Evolutionary conservation across 768 basidiomycete species (phyloP), one percentile per base, ranked within the genome.

Genomic region (Tubosaeta sp.): DNA sequence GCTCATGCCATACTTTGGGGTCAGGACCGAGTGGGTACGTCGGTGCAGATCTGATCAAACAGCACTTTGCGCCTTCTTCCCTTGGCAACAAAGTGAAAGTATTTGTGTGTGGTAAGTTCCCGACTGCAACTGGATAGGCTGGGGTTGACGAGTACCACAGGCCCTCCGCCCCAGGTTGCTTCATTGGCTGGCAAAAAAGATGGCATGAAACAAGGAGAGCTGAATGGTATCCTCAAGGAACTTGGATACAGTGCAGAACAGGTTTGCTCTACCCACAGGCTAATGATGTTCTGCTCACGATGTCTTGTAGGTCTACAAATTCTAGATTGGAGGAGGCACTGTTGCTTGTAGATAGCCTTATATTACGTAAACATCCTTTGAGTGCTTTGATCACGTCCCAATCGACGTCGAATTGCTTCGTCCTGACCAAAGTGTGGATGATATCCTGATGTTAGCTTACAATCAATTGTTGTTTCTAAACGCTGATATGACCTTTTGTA

Each of bases 101-200:
- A 51, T 90, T 94, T 66, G 72, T 97, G 22, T 97, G 95, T 64
- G 95, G 92, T 84, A 71, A 59, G 83, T 67, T 16, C 32, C 8
- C n/a, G 37, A 3, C 43, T 25, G 2, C 16, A 5, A 3, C 5
- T 11, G 25, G 32, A 33, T 46, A 9, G 31, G 17, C n/a, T 31
- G 22, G 27, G 22, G 17, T n/a, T 48, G 52, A 58, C 52, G 43
- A 22, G 13, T 17, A 14, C 14, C 27, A 43, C 56, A 56, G 87
- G 91, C 7, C 91, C 91, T 12, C 95, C 94, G 12, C 81, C 80
- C 5, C 94, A 97, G 68, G 88, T 97, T n/a, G 78, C 77, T n/a
- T 81, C 91, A 2, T 59, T 98, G 53, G 84, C 90, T 47, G 97
- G 97, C 16, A 83, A 87, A 68, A 98, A 98, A 74, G 85, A 82